Percentiles rank a stretch among this genome's conserved stretches.
These are phyloP conservation scores for Lavandula angustifolia DNA, from an alignment of 257 asterid species.

Conservation along the genomic window DNA sequence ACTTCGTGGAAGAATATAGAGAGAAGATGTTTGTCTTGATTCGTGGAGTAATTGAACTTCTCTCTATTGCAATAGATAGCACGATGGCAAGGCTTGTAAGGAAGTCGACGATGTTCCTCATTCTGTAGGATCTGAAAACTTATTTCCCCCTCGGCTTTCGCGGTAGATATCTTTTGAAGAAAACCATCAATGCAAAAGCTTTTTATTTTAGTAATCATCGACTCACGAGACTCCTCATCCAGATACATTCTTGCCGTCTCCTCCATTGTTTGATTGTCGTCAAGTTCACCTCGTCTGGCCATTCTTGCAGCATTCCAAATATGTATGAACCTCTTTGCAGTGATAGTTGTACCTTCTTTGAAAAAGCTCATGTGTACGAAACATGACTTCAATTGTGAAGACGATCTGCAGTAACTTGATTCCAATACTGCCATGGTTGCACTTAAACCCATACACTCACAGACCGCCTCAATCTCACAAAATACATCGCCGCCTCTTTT, in stretches of 20 bases:
- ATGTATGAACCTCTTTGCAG: conserved; percentile 8
- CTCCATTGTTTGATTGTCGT: background rate
- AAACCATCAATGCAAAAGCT: conserved; percentile 25
- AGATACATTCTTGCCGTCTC: background rate
- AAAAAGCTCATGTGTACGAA: conserved; percentile 29
- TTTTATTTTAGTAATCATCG: background rate
- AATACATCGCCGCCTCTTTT: conserved; percentile 22
- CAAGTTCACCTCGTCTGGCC: background rate
- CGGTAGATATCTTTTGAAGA: conserved; percentile 22
- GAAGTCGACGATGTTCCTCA: background rate
- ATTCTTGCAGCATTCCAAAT: conserved; percentile 40
- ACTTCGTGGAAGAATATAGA: conserved; percentile 10
- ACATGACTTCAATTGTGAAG: conserved; percentile 33
- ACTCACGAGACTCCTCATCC: too few species aligned
- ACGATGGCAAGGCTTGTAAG: conserved; percentile 13
- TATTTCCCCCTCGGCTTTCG: conserved; percentile 31
- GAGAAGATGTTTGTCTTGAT: too few species aligned
- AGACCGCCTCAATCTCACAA: conserved; percentile 6
- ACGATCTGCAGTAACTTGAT: conserved; percentile 30
- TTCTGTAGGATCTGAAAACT: conserved; percentile 19
- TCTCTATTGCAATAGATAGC: conserved; percentile 6
- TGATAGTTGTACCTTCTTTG: conserved; percentile 27
- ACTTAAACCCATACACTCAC: conserved; percentile 20
- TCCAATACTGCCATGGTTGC: conserved; percentile 10
- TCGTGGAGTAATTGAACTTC: too few species aligned